Conservation (phyloP, 2,329 filamentous ascomycete genomes). For the Venturia asperata region DNA sequence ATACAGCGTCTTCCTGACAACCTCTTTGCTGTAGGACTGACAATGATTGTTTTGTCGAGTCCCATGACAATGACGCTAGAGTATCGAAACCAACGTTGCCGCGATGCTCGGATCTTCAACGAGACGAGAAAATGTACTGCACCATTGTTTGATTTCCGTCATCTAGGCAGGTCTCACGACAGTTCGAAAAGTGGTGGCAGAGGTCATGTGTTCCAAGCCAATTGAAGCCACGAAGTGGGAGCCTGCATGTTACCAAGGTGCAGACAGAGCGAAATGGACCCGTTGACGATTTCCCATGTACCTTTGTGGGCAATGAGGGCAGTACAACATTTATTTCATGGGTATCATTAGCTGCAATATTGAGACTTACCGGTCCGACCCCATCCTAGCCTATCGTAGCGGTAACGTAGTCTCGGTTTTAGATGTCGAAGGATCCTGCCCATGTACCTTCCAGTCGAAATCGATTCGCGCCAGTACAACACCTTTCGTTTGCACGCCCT, state of each 20-base stretch:
- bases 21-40: not conserved
- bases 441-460: constrained; percentile 15
- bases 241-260: constrained; percentile 3
- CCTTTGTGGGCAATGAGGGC: not conserved
- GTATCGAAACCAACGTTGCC: not conserved
- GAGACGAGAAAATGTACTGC: not conserved
- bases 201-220: not conserved
- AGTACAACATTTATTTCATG: constrained; percentile 1
- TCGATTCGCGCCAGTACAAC: constrained; percentile 66
- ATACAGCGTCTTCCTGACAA: not conserved
- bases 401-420: not conserved
- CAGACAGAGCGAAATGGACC: not conserved
- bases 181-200: not conserved
- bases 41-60: not conserved
- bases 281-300: not conserved
- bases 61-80: not conserved
- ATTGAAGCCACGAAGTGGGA: not conserved
- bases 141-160: not conserved
- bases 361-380: not conserved
- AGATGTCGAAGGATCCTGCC: not conserved
- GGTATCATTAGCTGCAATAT: constrained; percentile 3
- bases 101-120: not conserved
- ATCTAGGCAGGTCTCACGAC: not conserved
- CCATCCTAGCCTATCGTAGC: not conserved
- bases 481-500: constrained; percentile 59